A percentile compares a stretch with the other conserved stretches of the same genome.
phyloP scores from a whole-genome alignment of 1,284 basidiomycete genomes.

The Naganishia sp. region DNA sequence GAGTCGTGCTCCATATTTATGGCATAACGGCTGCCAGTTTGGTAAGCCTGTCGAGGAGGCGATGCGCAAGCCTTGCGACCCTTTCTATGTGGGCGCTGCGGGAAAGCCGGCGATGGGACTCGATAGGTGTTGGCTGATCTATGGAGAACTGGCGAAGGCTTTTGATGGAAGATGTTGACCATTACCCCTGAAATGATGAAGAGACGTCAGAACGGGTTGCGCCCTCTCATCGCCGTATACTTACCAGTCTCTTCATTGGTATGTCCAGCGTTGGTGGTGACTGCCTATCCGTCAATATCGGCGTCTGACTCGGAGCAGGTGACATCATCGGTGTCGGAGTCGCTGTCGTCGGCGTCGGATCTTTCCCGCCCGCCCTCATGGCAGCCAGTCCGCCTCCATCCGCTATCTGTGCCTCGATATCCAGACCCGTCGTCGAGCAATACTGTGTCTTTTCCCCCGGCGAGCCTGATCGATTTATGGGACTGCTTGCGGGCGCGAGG shows the following conservation, averaged over 20 bases:
- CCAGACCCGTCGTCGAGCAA: conserved; percentile 47
- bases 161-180: not conserved
- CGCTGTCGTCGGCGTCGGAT: conserved; percentile 1
- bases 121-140: no score
- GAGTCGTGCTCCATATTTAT: not conserved
- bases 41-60: not conserved
- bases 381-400: conserved; percentile 54
- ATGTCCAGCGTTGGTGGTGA: not conserved
- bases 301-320: not conserved
- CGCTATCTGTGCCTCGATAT: conserved; percentile 53
- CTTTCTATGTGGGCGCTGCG: no score
- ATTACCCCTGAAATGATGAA: not conserved
- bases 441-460: conserved; percentile 44
- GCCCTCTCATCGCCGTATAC: not conserved
- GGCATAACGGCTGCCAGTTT: not conserved
- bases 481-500: conserved; percentile 12
- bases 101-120: no score
- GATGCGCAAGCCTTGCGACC: not conserved
- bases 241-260: conserved; percentile 17
- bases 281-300: no score
- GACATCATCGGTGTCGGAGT: not conserved
- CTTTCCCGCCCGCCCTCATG: conserved; percentile 32
- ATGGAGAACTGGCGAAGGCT: not conserved
- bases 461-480: not conserved
- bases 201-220: not conserved